Evolutionary conservation across 352 stramenopile species (phyloP).

Genomic region (Globisporangium middletonii): DNA sequence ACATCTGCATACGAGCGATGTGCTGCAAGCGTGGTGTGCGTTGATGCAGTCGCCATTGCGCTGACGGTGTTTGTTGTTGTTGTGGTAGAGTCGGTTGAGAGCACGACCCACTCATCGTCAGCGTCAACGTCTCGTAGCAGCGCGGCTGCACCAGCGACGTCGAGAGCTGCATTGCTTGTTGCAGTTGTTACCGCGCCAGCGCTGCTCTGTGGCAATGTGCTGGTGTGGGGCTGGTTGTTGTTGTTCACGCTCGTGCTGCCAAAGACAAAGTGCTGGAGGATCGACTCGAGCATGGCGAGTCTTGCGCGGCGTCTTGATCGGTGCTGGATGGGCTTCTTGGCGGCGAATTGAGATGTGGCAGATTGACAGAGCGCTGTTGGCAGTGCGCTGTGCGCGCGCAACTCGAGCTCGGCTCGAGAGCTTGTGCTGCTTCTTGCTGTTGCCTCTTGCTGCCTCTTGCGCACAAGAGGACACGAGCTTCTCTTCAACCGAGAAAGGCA

Average conservation of each 20-base stretch:
- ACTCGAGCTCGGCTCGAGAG: no score
- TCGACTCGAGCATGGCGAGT: constrained; percentile 8
- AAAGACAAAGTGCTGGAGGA: constrained; percentile 9
- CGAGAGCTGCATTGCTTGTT: background rate
- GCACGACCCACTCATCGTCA: constrained; percentile 13
- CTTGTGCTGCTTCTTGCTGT: no score
- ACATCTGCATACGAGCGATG: constrained; percentile 28
- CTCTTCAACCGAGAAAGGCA: no score
- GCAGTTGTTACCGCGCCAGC: background rate
- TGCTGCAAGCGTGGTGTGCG: background rate
- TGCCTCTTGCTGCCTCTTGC: no score
- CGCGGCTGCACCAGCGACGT: background rate
- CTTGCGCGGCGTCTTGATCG: no score
- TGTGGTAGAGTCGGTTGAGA: background rate
- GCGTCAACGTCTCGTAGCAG: background rate
- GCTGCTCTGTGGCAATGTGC: background rate
- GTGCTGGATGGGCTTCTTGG: background rate
- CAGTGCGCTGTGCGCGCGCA: no score
- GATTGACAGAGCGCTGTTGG: no score
- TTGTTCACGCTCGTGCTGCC: background rate
- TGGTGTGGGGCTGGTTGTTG: background rate
- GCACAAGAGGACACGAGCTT: no score
- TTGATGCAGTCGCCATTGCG: background rate
- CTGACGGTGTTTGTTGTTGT: no score
- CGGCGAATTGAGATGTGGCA: background rate